Evolutionary conservation across 2,329 filamentous ascomycete genomes (phyloP), one percentile per base, ranked within the genome.

Genomic region (Reticulascus tulasneorum): DNA sequence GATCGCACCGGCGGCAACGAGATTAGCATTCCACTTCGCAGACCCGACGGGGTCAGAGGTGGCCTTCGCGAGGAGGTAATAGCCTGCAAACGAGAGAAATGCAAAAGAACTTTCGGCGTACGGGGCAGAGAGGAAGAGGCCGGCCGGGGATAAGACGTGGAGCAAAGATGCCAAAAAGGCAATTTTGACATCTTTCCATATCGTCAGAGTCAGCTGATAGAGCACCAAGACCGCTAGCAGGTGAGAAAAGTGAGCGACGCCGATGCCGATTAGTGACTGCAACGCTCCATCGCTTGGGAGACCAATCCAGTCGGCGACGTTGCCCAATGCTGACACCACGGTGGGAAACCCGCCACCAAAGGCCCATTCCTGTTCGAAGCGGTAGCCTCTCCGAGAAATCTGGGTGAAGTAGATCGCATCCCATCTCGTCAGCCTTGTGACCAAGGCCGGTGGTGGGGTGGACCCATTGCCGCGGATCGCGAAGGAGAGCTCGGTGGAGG

Each of bases 311-410:
- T 46, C 43, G 17, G 63, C 40, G 12, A 33, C 50, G 56, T 48
- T 47, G 8, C 55, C 41, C 9, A 72, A 15, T 23, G 44, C 46
- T 9, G 62, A 56, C 16, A 75, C 65, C 24, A 62, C 47, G 8
- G 56, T 46, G 2, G 75, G 71, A 29, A 79, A 46, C 40, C 61
- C 63, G 38, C 52, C 47, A 23, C 82, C 82, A 62, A 90, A 93
- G 1, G 86, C 87, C 86, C 86, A 93, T 60, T 91, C 84, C 62
- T 93, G 87, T 63, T 94, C 87, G 55, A 79, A 84, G 9, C 81
- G 37, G 48, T 87, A 81, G 22, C 83, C 84, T 9, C 75, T 67
- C 26, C 69, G 69, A 5, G 84, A 76, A 28, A 69, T 58, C 46
- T 79, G 72, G 40, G 82, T 65, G 52, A 82, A 91, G 58, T 91